Conservation (phyloP, 1,139 yeast genomes). For the Yamadazyma atmosphaerica region DNA sequence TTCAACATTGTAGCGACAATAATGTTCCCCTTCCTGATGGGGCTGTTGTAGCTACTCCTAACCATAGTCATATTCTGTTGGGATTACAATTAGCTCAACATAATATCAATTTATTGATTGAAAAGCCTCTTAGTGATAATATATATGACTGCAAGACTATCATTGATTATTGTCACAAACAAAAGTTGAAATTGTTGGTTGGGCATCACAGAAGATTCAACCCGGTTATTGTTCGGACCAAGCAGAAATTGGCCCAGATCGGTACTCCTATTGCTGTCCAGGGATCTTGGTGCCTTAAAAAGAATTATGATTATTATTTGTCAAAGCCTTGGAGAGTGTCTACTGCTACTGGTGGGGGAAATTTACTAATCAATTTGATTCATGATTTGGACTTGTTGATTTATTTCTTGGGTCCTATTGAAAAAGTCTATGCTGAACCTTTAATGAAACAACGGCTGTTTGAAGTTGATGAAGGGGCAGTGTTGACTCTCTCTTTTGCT, state of each 20-base stretch:
- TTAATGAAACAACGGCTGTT: constrained; percentile 32
- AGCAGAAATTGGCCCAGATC: constrained; percentile 26
- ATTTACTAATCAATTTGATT: constrained; percentile 37
- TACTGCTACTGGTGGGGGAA: constrained; percentile 37
- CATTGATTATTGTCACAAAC: constrained; percentile 21
- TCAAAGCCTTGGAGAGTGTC: constrained; percentile 39
- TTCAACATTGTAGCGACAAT: constrained; percentile 26
- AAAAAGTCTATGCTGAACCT: constrained; percentile 38
- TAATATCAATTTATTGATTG: constrained; percentile 38
- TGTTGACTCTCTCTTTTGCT: constrained; percentile 30
- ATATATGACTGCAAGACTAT: constrained; percentile 34
- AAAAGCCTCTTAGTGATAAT: constrained; percentile 37
- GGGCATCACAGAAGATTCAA: constrained; percentile 46
- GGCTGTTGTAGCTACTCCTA: constrained; percentile 43
- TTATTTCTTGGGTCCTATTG: constrained; percentile 39
- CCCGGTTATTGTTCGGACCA: constrained; percentile 37
- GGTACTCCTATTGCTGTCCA: constrained; percentile 40
- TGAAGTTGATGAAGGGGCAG: constrained; percentile 44
- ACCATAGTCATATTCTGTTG: constrained; percentile 36
- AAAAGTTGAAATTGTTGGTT: constrained; percentile 30
- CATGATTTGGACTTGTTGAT: constrained; percentile 43
- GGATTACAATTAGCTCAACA: constrained; percentile 33
- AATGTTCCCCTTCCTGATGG: constrained; percentile 29
- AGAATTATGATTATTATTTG: constrained; percentile 32
- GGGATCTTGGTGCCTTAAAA: constrained; percentile 40